Conservation (phyloP, 2,329 filamentous ascomycete genomes). For the Dothideomycetes sp. region DNA sequence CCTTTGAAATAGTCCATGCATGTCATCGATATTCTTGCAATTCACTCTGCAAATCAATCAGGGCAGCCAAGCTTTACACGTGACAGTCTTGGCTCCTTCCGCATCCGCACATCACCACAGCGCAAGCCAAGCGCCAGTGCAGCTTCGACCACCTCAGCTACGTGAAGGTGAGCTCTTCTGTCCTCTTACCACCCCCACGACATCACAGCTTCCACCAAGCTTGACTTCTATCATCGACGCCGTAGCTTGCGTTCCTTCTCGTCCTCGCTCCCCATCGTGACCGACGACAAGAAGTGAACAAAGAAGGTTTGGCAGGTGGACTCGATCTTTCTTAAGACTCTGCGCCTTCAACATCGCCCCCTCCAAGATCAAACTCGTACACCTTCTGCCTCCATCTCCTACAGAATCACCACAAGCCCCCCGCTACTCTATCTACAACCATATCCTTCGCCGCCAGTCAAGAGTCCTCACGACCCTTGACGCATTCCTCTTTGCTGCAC, state of each 20-base stretch:
- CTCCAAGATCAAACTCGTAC: neutral
- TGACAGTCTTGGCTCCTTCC: neutral
- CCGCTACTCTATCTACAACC: too few species aligned
- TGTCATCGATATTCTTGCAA: too few species aligned
- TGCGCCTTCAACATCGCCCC: neutral
- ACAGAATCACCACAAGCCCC: too few species aligned
- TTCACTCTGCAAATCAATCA: too few species aligned
- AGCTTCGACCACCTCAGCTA: neutral
- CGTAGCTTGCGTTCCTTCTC: neutral
- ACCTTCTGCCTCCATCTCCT: neutral
- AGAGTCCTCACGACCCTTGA: too few species aligned
- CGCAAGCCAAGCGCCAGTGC: slow-evolving; percentile 4
- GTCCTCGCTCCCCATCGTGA: too few species aligned
- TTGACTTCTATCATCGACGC: too few species aligned
- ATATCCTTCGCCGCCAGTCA: too few species aligned
- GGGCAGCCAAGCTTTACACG: neutral
- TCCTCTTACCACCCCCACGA: too few species aligned
- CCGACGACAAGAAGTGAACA: neutral
- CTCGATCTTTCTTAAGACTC: neutral
- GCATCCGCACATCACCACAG: neutral
- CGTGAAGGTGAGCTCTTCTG: neutral
- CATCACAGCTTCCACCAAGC: neutral
- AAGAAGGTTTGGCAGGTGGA: slow-evolving; percentile 3
- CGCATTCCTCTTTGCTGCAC: too few species aligned
- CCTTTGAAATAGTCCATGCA: too few species aligned